Base-by-base conservation (phyloP, 129 eudicot species). In the Erigeron canadensis region DNA sequence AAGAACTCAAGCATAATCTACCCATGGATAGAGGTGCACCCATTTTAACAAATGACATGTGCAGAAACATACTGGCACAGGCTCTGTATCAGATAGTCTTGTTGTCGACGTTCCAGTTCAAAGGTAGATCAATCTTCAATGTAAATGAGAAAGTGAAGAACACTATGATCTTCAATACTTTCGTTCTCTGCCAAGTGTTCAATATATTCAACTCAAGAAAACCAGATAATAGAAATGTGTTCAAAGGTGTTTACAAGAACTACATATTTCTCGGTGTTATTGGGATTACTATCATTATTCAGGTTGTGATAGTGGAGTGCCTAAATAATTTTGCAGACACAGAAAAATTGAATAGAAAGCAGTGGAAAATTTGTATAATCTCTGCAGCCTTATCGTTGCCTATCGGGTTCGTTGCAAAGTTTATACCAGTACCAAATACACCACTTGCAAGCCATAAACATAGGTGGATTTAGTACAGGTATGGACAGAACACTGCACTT, bases 171-270 rank as follows among this genome's bases (percentile, higher is more conserved):
- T 91, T 91, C 85, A 91, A 91, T 18, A 86, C 89, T 1, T 91
- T 91, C 39, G 97, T 91, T 37, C 75, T 91, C 16, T 91, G 97
- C 74, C 97, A 91, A 80, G 96, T 91, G 19, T 91, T 91, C 79
- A 91, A 91, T 10, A 91, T 84, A 50, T 88, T 91, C 53, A 91
- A 91, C 60, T 65, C 97, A 37, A 81, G 97, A 77, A 86, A 81
- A 71, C 54, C 88, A 70, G 97, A 88, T 82, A 84, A 84, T 82
- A 72, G 74, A 82, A 91, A 91, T 70, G 92, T 91, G 3, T 88
- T 91, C 61, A 10, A 81, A 73, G 97, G 96, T 5, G 69, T 91
- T 57, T 89, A 73, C 23, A 80, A 69, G 79, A 91, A 88, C 71
- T 54, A 55, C 40, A 21, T 86, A 69, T 91, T 91, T 79, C 13